phyloP scores from a whole-genome alignment of 2,329 filamentous ascomycete species.

The Sporothrix schenckii region DNA sequence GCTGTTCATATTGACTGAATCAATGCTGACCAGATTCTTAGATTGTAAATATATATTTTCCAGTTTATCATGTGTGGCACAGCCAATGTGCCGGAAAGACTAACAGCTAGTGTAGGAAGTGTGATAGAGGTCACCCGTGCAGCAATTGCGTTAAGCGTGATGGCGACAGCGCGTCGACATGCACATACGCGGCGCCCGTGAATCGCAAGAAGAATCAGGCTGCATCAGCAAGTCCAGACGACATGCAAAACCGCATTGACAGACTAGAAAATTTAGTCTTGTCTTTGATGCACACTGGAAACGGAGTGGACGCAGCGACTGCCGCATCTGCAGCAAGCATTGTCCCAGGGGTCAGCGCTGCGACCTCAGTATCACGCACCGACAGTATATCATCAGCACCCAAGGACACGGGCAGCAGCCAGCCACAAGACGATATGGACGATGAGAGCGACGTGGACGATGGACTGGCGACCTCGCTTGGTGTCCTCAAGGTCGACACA shows the following conservation, averaged over 20 bases:
- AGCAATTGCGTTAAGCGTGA: slow-evolving; percentile 94
- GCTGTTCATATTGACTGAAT: neutral
- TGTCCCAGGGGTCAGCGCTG: slow-evolving; percentile 37
- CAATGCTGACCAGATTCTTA: slow-evolving; percentile 30
- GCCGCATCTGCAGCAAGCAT: slow-evolving; percentile 38
- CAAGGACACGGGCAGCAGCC: slow-evolving; percentile 37
- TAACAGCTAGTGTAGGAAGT: slow-evolving; percentile 64
- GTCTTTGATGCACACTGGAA: slow-evolving; percentile 88
- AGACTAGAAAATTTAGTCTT: slow-evolving; percentile 88
- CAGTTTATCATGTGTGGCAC: neutral
- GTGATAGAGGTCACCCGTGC: slow-evolving; percentile 86
- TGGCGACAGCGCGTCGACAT: slow-evolving; percentile 76
- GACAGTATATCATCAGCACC: slow-evolving; percentile 51
- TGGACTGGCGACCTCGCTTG: slow-evolving; percentile 70
- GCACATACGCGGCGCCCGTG: slow-evolving; percentile 76
- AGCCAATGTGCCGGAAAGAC: slow-evolving; percentile 1
- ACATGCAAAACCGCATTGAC: slow-evolving; percentile 99
- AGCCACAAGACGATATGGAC: slow-evolving; percentile 51
- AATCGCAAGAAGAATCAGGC: slow-evolving; percentile 73
- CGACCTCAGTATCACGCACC: slow-evolving; percentile 43
- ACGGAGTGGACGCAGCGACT: slow-evolving; percentile 49
- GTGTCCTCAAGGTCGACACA: slow-evolving; percentile 78
- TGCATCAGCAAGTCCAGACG: slow-evolving; percentile 71
- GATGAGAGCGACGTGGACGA: slow-evolving; percentile 72
- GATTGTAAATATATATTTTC: slow-evolving; percentile 31